Evolutionary conservation across 176 grass and related monocot genomes (phyloP).

Genomic region (Saccharum officinarum): DNA sequence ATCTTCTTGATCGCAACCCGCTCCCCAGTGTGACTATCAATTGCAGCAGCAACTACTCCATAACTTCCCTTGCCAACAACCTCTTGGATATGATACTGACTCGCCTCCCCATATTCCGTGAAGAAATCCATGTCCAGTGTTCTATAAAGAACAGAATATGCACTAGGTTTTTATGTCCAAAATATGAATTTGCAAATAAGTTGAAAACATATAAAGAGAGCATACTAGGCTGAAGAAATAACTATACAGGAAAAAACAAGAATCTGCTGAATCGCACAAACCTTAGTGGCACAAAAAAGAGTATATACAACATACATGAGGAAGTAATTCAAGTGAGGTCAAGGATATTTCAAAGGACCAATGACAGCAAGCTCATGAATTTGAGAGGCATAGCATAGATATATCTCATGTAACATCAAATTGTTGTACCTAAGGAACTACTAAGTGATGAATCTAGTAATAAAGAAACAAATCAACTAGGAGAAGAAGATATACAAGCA

Average conservation of each 20-base stretch:
- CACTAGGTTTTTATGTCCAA: slow-evolving; percentile 8
- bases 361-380: background rate
- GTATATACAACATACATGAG: slow-evolving; percentile 1
- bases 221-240: slow-evolving; percentile 15
- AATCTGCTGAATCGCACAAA: slow-evolving; percentile 16
- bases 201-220: slow-evolving; percentile 20
- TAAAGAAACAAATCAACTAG: background rate
- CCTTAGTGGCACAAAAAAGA: background rate
- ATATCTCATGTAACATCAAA: slow-evolving; percentile 1
- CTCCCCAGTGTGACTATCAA: slow-evolving; percentile 72
- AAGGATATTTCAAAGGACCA: slow-evolving; percentile 10
- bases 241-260: background rate
- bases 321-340: background rate
- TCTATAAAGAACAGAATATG: slow-evolving; percentile 43
- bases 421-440: background rate
- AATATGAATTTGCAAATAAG: slow-evolving; percentile 32
- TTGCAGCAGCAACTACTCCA: slow-evolving; percentile 78
- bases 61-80: slow-evolving; percentile 85
- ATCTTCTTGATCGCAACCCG: slow-evolving; percentile 91
- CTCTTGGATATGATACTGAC: slow-evolving; percentile 70
- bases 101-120: slow-evolving; percentile 85
- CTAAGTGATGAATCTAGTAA: slow-evolving; percentile 15
- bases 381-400: background rate
- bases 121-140: slow-evolving; percentile 72
- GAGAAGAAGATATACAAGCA: slow-evolving; percentile 11